phyloP scores from a whole-genome alignment of 2,329 filamentous ascomycete genomes.

The Talaromyces sp. region DNA sequence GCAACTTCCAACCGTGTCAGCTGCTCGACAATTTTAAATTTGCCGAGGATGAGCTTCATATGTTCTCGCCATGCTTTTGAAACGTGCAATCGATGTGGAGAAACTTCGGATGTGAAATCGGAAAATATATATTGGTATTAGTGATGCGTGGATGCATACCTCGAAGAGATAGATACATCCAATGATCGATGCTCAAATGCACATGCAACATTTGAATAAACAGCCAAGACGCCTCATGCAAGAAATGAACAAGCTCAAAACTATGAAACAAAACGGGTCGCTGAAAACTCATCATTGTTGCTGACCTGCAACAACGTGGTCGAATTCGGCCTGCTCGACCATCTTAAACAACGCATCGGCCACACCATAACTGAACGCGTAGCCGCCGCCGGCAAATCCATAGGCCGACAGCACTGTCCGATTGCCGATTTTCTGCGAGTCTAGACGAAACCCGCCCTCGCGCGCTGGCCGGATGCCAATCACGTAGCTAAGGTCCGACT shows the following conservation, averaged over 20 bases:
- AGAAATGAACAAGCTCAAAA: background rate
- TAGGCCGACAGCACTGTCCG: slow-evolving; percentile 30
- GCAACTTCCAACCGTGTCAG: background rate
- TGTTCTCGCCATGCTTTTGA: too few species aligned
- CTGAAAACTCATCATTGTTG: background rate
- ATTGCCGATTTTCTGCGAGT: slow-evolving; percentile 21
- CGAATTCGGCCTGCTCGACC: slow-evolving; percentile 28
- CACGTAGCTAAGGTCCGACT: slow-evolving; percentile 26
- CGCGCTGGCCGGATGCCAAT: slow-evolving; percentile 33
- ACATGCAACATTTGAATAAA: background rate
- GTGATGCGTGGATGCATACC: background rate
- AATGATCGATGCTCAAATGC: background rate
- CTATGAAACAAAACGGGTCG: background rate
- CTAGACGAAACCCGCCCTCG: slow-evolving; percentile 30
- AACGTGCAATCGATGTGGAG: background rate
- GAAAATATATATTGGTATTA: background rate
- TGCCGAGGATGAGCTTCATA: background rate
- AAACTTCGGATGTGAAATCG: background rate
- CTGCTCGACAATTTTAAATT: background rate
- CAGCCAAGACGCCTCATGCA: background rate
- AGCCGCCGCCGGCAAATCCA: slow-evolving; percentile 34
- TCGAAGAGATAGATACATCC: background rate
- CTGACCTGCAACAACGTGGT: slow-evolving; percentile 20
- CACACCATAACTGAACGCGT: slow-evolving; percentile 34
- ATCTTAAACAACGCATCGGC: slow-evolving; percentile 30